phyloP scores from a whole-genome alignment of 306 rosid species.

The Acmispon strigosus region DNA sequence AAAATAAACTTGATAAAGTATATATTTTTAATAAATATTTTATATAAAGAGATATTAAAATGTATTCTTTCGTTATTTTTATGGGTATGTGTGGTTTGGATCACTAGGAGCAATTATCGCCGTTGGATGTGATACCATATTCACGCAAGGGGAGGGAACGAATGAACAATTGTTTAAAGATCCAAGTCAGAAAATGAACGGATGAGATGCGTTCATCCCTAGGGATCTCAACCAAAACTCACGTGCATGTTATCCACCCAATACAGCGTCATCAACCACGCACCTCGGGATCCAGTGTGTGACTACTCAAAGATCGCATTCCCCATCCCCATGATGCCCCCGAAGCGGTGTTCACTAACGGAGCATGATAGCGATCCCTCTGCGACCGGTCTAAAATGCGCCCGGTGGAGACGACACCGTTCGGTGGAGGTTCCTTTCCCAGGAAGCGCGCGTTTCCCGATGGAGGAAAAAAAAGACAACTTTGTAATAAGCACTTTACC shows the following conservation, averaged over 20 bases:
- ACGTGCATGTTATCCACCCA: constrained; percentile 23
- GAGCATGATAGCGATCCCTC: no score
- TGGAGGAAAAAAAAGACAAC: neutral
- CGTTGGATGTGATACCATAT: neutral
- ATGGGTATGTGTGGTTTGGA: no score
- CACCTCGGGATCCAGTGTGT: constrained; percentile 22
- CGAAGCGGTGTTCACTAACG: neutral
- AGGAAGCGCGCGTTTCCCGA: constrained; percentile 7
- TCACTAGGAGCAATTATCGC: neutral
- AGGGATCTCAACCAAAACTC: neutral
- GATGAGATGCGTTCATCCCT: neutral
- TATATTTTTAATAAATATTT: no score
- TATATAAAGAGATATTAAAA: no score
- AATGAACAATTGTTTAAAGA: neutral
- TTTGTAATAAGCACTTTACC: neutral
- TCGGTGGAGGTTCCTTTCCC: neutral
- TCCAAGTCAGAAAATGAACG: neutral
- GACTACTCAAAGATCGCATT: neutral
- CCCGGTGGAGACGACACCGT: neutral
- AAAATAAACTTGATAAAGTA: no score
- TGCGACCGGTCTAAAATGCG: neutral
- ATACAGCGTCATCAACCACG: neutral
- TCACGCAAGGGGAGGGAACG: neutral
- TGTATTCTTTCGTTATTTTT: no score
- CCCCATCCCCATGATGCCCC: neutral